phyloP scores from a whole-genome alignment of 1,284 basidiomycete species.

The Pascua sp. region DNA sequence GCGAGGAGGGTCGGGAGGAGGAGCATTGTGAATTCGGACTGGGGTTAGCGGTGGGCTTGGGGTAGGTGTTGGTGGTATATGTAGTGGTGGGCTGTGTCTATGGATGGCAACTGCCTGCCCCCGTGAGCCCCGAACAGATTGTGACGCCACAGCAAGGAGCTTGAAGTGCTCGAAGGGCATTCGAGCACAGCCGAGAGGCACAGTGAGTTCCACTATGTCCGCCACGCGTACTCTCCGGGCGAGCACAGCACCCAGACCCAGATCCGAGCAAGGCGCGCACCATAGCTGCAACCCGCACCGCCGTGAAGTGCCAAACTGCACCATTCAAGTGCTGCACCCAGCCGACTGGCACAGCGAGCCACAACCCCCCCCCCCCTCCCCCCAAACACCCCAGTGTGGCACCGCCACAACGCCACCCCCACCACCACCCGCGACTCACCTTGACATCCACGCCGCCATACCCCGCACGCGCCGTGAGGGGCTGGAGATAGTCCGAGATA shows the following conservation, averaged over 20 bases:
- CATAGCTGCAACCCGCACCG: too few species aligned
- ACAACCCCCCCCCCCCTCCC: too few species aligned
- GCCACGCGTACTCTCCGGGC: too few species aligned
- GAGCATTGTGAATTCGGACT: conserved; percentile 75
- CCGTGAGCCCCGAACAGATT: background rate
- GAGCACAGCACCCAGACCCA: too few species aligned
- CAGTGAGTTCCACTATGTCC: background rate
- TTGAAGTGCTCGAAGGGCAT: background rate
- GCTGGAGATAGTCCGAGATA: conserved; percentile 71
- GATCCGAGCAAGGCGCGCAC: too few species aligned
- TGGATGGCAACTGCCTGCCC: too few species aligned
- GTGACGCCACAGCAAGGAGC: background rate
- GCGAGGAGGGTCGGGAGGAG: conserved; percentile 66
- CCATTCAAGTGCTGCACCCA: too few species aligned
- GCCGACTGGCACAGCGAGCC: too few species aligned
- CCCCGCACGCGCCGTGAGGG: conserved; percentile 62
- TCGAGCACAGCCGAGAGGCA: background rate
- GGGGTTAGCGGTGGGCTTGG: conserved; percentile 4
- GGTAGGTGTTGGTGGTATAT: background rate
- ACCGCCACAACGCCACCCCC: too few species aligned
- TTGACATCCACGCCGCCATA: conserved; percentile 67
- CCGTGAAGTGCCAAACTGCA: too few species aligned
- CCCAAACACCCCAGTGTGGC: too few species aligned
- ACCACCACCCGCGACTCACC: conserved; percentile 53
- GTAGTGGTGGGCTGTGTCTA: too few species aligned